Base-by-base conservation (phyloP, 192 early-diverging fungal genomes). In the Umbelopsis vinacea region DNA sequence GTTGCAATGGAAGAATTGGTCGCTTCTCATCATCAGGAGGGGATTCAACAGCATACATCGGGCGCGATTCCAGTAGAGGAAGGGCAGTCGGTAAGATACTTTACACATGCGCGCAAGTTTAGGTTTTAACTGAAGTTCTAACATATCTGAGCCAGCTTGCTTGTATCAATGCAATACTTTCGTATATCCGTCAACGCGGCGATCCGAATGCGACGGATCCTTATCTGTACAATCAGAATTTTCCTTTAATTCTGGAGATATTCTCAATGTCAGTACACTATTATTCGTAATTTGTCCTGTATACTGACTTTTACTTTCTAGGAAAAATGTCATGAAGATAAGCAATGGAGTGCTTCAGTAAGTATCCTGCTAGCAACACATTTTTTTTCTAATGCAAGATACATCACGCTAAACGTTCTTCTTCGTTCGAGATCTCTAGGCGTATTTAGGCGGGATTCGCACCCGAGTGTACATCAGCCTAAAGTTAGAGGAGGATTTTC, bases 401-500 rank as follows among this genome's bases (percentile, higher is more conserved):
- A 6, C 17, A 15, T 45, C 0, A 35, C 54, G n/a, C 29, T 52
- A 6, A 29, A 10, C 10, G 14, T 33, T 45, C 14, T 43, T 4
- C 40, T 29, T 43, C 40, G 40, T 43, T 43, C 11, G 69, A 94
- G 92, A n/a, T 94, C 94, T 12, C 76, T 96, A 6, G 87, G 90
- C 54, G 86, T 96, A 15, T 94, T 96, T 71, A 83, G 89, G 46
- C 77, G 87, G 24, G 90, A 92, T 66, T 75, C 85, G 1, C 95
- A 96, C 67, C 94, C 95, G n/a, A 94, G 89, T 68, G 92, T 93
- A 85, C 91, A 93, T 73, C 85, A 82, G 48, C 81, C 81, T 5
- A 87, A 76, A 29, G 74, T 76, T 19, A 89, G 89, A 76, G 92
- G 92, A 73, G 89, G 91, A 0, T 74, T 88, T 7, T 95, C 93